Evolutionary conservation across 1,284 basidiomycete genomes (phyloP).

Genomic region (Cryptococcus floricola): DNA sequence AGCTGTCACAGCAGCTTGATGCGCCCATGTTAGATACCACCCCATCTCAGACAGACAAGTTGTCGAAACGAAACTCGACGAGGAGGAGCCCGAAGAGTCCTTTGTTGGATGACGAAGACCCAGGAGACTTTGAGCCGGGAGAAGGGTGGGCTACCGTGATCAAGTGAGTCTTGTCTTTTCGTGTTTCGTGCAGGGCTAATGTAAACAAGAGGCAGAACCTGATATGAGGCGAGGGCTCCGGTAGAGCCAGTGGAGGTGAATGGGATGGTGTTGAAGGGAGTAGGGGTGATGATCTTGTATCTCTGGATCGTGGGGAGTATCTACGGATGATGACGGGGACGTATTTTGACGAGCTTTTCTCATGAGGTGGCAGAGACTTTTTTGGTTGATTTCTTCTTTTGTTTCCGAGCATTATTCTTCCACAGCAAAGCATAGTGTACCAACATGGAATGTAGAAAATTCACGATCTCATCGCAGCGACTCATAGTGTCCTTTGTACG

Average conservation of each 20-base stretch:
- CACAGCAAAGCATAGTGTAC: neutral
- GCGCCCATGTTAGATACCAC: slow-evolving; percentile 9
- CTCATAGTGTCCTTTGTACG: neutral
- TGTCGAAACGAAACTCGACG: slow-evolving; percentile 17
- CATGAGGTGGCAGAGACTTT: neutral
- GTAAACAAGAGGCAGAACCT: slow-evolving; percentile 10
- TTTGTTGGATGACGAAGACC: slow-evolving; percentile 44
- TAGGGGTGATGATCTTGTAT: slow-evolving; percentile 5
- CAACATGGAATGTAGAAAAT: neutral
- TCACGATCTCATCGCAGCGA: no score
- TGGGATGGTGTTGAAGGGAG: slow-evolving; percentile 4
- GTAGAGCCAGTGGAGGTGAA: neutral
- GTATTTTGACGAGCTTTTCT: neutral
- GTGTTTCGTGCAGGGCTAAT: neutral
- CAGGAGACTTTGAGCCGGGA: slow-evolving; percentile 44
- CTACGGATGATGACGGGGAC: neutral
- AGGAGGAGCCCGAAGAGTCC: slow-evolving; percentile 34
- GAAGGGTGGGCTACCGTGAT: slow-evolving; percentile 47
- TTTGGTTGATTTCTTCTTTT: neutral
- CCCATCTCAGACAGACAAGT: slow-evolving; percentile 1
- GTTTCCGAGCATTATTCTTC: neutral
- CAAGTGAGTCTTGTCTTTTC: slow-evolving; percentile 24
- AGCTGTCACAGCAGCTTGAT: neutral
- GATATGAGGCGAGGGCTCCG: slow-evolving; percentile 1
- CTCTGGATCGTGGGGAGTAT: slow-evolving; percentile 7